Percentiles rank a stretch among this genome's conserved stretches.
These are phyloP conservation scores for Rhytidiadelphus loreus DNA, from an alignment of 225 moss, liverwort and hornwort species.

Conservation along the genomic window DNA sequence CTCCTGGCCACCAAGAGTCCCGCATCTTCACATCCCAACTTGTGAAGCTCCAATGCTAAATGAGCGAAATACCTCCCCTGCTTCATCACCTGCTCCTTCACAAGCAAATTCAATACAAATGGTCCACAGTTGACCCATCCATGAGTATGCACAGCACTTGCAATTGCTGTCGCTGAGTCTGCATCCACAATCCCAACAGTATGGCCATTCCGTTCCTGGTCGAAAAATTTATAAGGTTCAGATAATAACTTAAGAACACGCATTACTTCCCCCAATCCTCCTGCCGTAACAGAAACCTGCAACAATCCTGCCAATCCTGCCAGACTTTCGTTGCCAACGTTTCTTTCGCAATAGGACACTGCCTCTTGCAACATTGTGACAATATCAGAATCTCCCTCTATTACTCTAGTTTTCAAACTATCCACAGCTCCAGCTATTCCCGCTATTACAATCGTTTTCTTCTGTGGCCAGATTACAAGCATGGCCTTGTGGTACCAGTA, in stretches of 20 bases:
- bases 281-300: background rate
- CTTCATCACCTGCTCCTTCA: background rate
- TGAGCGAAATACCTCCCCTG: background rate
- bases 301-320: background rate
- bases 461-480: background rate
- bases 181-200: background rate
- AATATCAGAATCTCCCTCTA: background rate
- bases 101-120: background rate
- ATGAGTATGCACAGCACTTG: background rate
- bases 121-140: background rate
- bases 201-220: background rate
- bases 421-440: slow-evolving; percentile 2
- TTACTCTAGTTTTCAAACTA: background rate
- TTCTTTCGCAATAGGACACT: background rate
- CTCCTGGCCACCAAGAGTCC: slow-evolving; percentile 2
- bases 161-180: background rate
- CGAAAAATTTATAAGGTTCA: background rate
- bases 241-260: background rate
- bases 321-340: background rate
- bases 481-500: background rate
- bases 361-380: background rate
- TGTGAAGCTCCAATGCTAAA: slow-evolving; percentile 5
- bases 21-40: background rate
- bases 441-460: background rate
- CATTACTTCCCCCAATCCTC: background rate